Percentiles rank a stretch among this genome's conserved stretches.
Evolutionary conservation across 2,329 filamentous ascomycete species (phyloP).

Genomic region (Cercospora sesami): DNA sequence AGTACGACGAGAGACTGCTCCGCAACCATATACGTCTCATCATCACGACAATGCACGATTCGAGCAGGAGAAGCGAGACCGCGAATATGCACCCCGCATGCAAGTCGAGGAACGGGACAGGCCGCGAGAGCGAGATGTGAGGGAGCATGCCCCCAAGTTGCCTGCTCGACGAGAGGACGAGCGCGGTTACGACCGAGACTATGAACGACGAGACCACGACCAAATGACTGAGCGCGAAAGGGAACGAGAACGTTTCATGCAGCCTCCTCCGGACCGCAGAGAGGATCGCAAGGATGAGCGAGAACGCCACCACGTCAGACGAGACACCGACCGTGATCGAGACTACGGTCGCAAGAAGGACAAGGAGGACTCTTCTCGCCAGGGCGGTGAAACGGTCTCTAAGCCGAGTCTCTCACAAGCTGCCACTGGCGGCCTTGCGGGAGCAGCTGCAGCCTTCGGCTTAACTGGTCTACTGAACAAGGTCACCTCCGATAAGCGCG

Average conservation of each 20-base stretch:
- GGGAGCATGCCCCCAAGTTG: slow-evolving; percentile 25
- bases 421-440: slow-evolving; percentile 37
- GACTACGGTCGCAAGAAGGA: slow-evolving; percentile 32
- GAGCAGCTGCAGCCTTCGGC: slow-evolving; percentile 36
- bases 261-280: slow-evolving; percentile 11
- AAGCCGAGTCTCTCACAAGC: slow-evolving; percentile 33
- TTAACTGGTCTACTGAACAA: slow-evolving; percentile 33
- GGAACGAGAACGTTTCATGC: slow-evolving; percentile 29
- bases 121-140: slow-evolving; percentile 37
- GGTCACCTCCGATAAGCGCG: slow-evolving; percentile 26
- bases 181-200: slow-evolving; percentile 28
- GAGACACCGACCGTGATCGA: slow-evolving; percentile 29
- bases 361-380: slow-evolving; percentile 30
- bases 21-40: slow-evolving; percentile 23
- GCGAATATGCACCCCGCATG: slow-evolving; percentile 29
- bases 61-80: slow-evolving; percentile 35
- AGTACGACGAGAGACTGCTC: slow-evolving; percentile 35
- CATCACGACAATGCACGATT: slow-evolving; percentile 30
- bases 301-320: slow-evolving; percentile 34
- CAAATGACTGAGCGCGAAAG: slow-evolving; percentile 32
- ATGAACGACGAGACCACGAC: slow-evolving; percentile 28
- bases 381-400: slow-evolving; percentile 24
- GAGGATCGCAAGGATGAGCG: slow-evolving; percentile 31
- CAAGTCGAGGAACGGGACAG: slow-evolving; percentile 34
- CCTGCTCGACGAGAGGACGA: slow-evolving; percentile 38